A percentile compares a stretch with the other conserved stretches of the same genome.
Evolutionary conservation across 805 yeast genomes (phyloP).

Genomic region (Candida qinlingensis): DNA sequence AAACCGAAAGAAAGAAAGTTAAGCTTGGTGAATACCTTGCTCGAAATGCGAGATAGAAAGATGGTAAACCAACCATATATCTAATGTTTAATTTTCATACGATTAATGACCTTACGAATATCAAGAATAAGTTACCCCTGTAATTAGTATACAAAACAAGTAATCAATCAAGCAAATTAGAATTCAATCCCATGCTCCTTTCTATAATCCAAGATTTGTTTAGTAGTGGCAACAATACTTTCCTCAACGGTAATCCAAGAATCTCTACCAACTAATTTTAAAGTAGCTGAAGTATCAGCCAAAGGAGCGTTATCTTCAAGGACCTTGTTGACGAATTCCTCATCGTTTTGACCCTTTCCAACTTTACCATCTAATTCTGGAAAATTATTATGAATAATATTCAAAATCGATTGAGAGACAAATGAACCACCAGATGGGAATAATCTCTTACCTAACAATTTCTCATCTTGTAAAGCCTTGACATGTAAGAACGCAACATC

Average conservation of each 20-base stretch:
- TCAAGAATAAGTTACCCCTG: neutral
- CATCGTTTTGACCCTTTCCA: slow-evolving; percentile 36
- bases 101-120: neutral
- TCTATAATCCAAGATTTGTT: slow-evolving; percentile 23
- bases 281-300: slow-evolving; percentile 5
- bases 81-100: neutral
- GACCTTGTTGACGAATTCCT: slow-evolving; percentile 11
- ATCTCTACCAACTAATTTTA: slow-evolving; percentile 1
- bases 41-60: neutral
- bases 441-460: slow-evolving; percentile 25
- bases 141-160: neutral
- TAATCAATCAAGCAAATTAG: neutral
- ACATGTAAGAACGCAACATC: slow-evolving; percentile 43
- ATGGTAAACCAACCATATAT: neutral
- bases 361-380: slow-evolving; percentile 38
- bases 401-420: slow-evolving; percentile 21
- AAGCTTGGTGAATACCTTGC: slow-evolving; percentile 5
- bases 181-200: slow-evolving; percentile 2
- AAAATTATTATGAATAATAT: slow-evolving; percentile 28
- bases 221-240: slow-evolving; percentile 33
- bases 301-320: neutral
- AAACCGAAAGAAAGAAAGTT: neutral
- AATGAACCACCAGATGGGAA: slow-evolving; percentile 23
- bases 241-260: slow-evolving; percentile 31
- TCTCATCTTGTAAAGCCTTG: slow-evolving; percentile 26